Conservation (phyloP, 2,329 filamentous ascomycete genomes). For the Talaromyces pinophilus region DNA sequence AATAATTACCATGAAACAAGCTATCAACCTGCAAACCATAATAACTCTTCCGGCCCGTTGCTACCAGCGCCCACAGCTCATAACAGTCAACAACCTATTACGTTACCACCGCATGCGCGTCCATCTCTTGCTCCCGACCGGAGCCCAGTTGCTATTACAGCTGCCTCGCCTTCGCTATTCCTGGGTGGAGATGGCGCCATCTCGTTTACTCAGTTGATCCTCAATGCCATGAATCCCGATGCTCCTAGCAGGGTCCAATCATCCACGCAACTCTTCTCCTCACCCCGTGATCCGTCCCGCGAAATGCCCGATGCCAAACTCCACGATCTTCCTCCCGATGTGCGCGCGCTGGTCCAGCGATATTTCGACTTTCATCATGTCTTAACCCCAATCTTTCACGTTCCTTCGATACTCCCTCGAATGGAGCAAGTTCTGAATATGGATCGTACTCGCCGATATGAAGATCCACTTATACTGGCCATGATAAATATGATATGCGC, state of each 20-base stretch:
- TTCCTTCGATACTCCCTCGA: conserved; percentile 18
- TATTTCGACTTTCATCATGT: conserved; percentile 24
- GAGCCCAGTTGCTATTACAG: conserved; percentile 18
- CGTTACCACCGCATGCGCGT: neutral
- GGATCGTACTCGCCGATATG: conserved; percentile 16
- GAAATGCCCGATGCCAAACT: conserved; percentile 24
- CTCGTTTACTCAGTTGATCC: conserved; percentile 22
- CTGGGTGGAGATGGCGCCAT: conserved; percentile 21
- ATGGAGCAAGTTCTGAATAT: conserved; percentile 18
- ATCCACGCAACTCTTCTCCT: conserved; percentile 21
- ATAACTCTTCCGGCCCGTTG: neutral
- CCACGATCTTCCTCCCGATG: conserved; percentile 22
- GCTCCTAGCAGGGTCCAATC: conserved; percentile 19
- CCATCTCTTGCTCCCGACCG: conserved; percentile 2
- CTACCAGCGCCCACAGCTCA: conserved; percentile 1
- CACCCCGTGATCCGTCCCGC: conserved; percentile 21
- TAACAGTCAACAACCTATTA: neutral
- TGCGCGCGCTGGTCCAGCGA: conserved; percentile 17
- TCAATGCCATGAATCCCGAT: conserved; percentile 24
- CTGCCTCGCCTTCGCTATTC: conserved; percentile 21
- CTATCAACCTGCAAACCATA: neutral
- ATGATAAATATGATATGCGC: conserved; percentile 25
- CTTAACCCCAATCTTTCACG: conserved; percentile 22
- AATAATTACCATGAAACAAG: conserved; percentile 4
- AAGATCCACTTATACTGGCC: conserved; percentile 17